A percentile compares a stretch with the other conserved stretches of the same genome.
These are phyloP conservation scores for Leccinum subtestaceum DNA, from an alignment of 768 basidiomycete species.

Conservation along the genomic window DNA sequence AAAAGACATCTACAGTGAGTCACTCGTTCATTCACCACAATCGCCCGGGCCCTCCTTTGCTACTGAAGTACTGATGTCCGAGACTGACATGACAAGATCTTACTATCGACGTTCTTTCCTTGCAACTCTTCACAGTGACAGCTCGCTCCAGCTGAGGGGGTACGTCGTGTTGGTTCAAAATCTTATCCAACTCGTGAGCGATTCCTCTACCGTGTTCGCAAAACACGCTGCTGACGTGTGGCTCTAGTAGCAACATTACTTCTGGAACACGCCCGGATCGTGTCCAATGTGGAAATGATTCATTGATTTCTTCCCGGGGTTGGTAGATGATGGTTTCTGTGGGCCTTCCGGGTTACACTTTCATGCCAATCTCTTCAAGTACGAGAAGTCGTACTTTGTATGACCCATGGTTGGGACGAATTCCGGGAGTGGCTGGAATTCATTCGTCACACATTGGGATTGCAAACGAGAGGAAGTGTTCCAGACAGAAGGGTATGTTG, in stretches of 20 bases:
- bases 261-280: neutral
- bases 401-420: slow-evolving; percentile 10
- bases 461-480: slow-evolving; percentile 13
- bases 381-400: slow-evolving; percentile 19
- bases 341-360: slow-evolving; percentile 22
- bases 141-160: no score
- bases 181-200: slow-evolving; percentile 22
- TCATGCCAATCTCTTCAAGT: slow-evolving; percentile 21
- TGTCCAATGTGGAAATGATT: no score
- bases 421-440: slow-evolving; percentile 17
- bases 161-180: slow-evolving; percentile 23
- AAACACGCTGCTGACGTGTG: neutral
- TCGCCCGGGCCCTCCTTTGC: no score
- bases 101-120: no score
- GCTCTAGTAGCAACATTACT: no score
- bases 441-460: slow-evolving; percentile 19
- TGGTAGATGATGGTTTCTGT: slow-evolving; percentile 7
- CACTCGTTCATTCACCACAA: no score
- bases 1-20: no score
- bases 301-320: no score
- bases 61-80: no score
- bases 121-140: no score
- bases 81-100: no score
- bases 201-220: neutral
- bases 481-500: slow-evolving; percentile 8